These are phyloP conservation scores for Geosmithia putterillii DNA, from an alignment of 2,329 filamentous ascomycete genomes.

Conservation along the genomic window DNA sequence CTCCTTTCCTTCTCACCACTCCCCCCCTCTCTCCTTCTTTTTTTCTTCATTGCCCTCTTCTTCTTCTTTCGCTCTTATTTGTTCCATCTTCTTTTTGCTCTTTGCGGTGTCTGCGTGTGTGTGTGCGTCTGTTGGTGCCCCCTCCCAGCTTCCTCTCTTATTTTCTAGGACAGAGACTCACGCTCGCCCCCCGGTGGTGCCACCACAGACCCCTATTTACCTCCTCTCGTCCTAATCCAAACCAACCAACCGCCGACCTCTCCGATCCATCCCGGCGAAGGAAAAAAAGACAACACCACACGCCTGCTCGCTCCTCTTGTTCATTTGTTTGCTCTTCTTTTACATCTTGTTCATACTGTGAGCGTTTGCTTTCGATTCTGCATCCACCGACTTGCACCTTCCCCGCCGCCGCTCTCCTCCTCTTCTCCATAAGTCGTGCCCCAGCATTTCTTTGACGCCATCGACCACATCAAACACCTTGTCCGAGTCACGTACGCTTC, in stretches of 20 bases:
- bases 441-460: background rate
- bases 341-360: background rate
- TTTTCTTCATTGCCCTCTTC: constrained; percentile 8
- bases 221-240: background rate
- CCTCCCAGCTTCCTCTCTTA: background rate
- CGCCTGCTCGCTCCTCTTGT: too few species aligned
- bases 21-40: constrained; percentile 8
- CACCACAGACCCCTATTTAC: background rate
- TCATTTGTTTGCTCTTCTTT: background rate
- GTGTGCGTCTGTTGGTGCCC: background rate
- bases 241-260: background rate
- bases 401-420: background rate
- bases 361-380: background rate
- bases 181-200: background rate
- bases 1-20: constrained; percentile 1
- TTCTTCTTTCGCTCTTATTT: constrained; percentile 4
- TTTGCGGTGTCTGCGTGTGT: background rate
- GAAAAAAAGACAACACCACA: background rate
- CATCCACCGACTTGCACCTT: background rate
- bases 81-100: background rate
- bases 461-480: background rate
- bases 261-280: background rate
- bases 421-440: background rate
- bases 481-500: background rate
- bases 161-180: background rate